Evolutionary conservation across 2,329 filamentous ascomycete species (phyloP).

Genomic region (Xylariaceae sp.): DNA sequence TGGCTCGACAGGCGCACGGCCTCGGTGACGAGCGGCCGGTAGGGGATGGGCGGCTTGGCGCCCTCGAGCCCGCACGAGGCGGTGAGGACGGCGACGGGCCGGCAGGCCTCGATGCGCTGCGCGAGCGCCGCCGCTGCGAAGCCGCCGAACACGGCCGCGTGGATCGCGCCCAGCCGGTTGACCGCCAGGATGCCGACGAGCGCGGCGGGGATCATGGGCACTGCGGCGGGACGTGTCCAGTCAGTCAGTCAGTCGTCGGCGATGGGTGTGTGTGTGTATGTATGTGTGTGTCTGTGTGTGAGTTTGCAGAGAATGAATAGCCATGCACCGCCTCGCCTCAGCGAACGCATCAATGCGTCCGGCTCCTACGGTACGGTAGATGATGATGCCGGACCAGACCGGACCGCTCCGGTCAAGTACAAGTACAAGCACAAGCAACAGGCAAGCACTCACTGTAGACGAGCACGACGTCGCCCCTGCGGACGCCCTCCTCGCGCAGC

Average conservation of each 20-base stretch:
- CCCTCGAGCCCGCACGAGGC: conserved; percentile 91
- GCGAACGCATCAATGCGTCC: no score
- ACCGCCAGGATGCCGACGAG: conserved; percentile 80
- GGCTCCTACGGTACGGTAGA: no score
- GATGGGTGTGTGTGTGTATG: no score
- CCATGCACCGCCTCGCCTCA: no score
- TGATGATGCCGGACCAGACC: no score
- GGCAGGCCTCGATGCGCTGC: conserved; percentile 79
- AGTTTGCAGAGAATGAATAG: no score
- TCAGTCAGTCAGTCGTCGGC: no score
- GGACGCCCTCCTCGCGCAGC: conserved; percentile 72
- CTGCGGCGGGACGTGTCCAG: conserved; percentile 38
- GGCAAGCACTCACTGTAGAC: conserved; percentile 81
- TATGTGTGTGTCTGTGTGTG: no score
- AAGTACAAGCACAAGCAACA: no score
- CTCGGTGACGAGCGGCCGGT: conserved; percentile 67
- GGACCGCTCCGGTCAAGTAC: no score
- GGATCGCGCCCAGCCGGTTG: conserved; percentile 75
- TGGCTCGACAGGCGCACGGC: conserved; percentile 60
- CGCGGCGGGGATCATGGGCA: conserved; percentile 93
- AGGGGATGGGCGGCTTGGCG: conserved; percentile 68
- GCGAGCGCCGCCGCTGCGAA: conserved; percentile 77
- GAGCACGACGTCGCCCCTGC: conserved; percentile 77
- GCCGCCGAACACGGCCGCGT: conserved; percentile 88
- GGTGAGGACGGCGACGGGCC: conserved; percentile 70